Evolutionary conservation across 1,284 basidiomycete species (phyloP), one percentile per base, ranked within the genome.

Genomic region (Anthracocystis walkeri): DNA sequence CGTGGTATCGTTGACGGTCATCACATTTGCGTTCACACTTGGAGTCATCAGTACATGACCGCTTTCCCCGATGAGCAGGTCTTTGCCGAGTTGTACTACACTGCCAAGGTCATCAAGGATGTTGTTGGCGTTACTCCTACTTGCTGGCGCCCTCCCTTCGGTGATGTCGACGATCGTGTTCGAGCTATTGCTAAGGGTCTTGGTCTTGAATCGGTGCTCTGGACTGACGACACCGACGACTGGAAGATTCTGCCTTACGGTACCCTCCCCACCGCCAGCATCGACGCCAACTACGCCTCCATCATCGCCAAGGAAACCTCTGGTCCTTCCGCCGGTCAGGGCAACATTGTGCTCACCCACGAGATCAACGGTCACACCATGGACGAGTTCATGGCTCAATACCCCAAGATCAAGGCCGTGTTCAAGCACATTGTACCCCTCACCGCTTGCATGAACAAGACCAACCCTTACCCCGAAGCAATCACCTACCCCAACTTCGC

Each of bases 41-140:
- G 87, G 87, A 85, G 84, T 12, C 87, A 88, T 75, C 84, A 82
- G 75, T 87, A 87, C 81, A 87, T 88, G 87, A 89, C 88, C 7
- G 81, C 87, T 14, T 80, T 88, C 56, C 85, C 62, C 86, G 62
- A 87, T 82, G 87, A 88, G 58, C 83, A 87, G 68, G 87, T 86
- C 27, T 89, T 89, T 72, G 87, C 88, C 44, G 88, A 89, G 82
- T 85, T 89, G 23, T 89, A 88, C 81, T 89, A 89, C 86, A 87
- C 87, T 29, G 85, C 85, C 65, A 84, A 87, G 77, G 83, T 82
- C 53, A 88, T 89, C 86, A 87, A 88, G 81, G 83, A 85, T 29
- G 79, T 89, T 52, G 76, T 87, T 7, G 88, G 88, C 53, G 85
- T 89, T 16, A 88, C 88, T 2, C 86, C 87, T 6, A 82, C 79